Evolutionary conservation across 2,329 filamentous ascomycete genomes (phyloP).

Genomic region (Talaromyces funiculosus): DNA sequence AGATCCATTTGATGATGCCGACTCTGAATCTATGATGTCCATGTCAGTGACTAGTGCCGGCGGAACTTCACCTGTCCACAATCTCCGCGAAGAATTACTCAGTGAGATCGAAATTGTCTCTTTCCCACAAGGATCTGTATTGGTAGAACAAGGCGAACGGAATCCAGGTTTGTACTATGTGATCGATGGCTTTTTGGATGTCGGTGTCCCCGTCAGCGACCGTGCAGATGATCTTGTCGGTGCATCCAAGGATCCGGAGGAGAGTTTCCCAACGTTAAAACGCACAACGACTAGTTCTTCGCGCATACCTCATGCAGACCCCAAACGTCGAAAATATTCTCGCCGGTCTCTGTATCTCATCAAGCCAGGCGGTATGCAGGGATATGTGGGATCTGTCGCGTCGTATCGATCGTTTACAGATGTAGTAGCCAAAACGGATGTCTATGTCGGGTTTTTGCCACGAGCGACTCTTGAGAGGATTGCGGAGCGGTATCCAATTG

Average conservation of each 20-base stretch:
- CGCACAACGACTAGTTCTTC: constrained; percentile 42
- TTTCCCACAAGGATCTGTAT: constrained; percentile 87
- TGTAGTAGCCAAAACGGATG: constrained; percentile 94
- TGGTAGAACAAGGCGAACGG: constrained; percentile 95
- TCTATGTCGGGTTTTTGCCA: constrained; percentile 93
- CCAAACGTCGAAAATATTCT: constrained; percentile 37
- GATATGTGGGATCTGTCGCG: constrained; percentile 89
- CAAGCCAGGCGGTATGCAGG: constrained; percentile 88
- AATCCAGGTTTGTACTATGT: constrained; percentile 97
- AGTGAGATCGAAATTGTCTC: constrained; percentile 96
- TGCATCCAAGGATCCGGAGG: constrained; percentile 26
- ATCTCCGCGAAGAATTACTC: constrained; percentile 70
- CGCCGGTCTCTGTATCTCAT: constrained; percentile 79
- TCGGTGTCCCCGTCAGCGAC: constrained; percentile 73
- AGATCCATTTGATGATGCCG: constrained; percentile 81
- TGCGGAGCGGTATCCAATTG: constrained; percentile 85
- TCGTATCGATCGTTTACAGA: constrained; percentile 96
- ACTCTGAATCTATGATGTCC: constrained; percentile 74
- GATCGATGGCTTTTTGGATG: constrained; percentile 92
- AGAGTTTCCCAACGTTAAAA: constrained; percentile 42
- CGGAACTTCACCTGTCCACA: constrained; percentile 57
- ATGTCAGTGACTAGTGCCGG: constrained; percentile 61
- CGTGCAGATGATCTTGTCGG: constrained; percentile 41
- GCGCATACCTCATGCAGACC: constrained; percentile 26
- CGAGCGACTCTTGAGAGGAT: constrained; percentile 81